Evolutionary conservation across 768 basidiomycete species (phyloP).

Genomic region (Albatrellus ellisii): DNA sequence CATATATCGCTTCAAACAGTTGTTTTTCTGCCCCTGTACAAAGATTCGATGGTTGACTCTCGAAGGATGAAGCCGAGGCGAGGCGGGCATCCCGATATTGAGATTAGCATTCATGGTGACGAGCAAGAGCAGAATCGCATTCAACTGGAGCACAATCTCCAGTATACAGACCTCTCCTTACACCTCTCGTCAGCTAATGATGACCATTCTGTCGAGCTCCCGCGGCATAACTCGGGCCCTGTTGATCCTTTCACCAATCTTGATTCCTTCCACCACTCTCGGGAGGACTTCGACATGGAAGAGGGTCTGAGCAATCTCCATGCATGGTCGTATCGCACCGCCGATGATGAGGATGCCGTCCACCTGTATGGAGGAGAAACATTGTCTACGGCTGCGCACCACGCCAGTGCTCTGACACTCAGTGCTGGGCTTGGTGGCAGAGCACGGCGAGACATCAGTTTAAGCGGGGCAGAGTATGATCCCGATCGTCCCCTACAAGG

Average conservation of each 20-base stretch:
- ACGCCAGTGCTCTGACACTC: slow-evolving; percentile 79
- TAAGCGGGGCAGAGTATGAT: slow-evolving; percentile 77
- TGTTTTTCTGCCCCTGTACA: too few relatives aligned
- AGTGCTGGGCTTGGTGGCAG: slow-evolving; percentile 65
- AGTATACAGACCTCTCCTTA: slow-evolving; percentile 58
- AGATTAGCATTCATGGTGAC: slow-evolving; percentile 53
- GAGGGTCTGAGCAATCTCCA: slow-evolving; percentile 23
- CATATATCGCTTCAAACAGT: too few relatives aligned
- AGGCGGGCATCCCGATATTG: slow-evolving; percentile 15
- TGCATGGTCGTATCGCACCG: slow-evolving; percentile 25
- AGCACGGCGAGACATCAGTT: slow-evolving; percentile 38
- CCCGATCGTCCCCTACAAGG: slow-evolving; percentile 68
- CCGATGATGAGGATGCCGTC: slow-evolving; percentile 54
- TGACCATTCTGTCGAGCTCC: slow-evolving; percentile 47
- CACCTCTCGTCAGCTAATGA: slow-evolving; percentile 43
- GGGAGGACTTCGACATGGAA: slow-evolving; percentile 46
- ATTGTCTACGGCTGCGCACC: slow-evolving; percentile 77
- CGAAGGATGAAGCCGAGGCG: too few relatives aligned
- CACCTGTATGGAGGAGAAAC: slow-evolving; percentile 58
- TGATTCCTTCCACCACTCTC: slow-evolving; percentile 47
- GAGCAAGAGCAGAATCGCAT: slow-evolving; percentile 66
- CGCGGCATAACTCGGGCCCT: slow-evolving; percentile 53
- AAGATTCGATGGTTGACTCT: too few relatives aligned
- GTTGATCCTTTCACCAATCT: slow-evolving; percentile 31
- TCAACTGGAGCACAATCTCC: slow-evolving; percentile 67